phyloP scores from a whole-genome alignment of 2,329 filamentous ascomycete species.

The Botrytis deweyae region DNA sequence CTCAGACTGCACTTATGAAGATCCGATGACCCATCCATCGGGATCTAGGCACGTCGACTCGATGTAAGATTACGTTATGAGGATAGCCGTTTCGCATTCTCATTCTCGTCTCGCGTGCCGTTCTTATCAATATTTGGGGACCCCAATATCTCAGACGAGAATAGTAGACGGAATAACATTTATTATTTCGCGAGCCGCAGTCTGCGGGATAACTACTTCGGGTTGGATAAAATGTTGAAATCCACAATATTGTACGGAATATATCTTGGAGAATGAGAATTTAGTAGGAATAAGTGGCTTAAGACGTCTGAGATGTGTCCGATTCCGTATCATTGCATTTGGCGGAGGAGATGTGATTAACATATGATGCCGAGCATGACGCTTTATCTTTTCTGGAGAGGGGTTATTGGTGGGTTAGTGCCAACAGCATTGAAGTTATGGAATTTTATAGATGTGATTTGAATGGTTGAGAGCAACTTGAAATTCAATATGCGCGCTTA shows the following conservation, averaged over 20 bases:
- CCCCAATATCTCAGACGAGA: not conserved
- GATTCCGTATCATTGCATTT: not conserved
- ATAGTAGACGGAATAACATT: not conserved
- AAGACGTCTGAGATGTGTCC: not conserved
- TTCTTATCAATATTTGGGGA: not conserved
- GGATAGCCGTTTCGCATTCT: not conserved
- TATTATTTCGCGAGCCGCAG: not conserved
- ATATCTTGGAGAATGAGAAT: not conserved
- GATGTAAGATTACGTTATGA: not conserved
- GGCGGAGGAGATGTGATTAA: not conserved
- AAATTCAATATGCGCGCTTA: not conserved
- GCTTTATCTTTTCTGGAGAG: not conserved
- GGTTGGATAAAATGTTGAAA: not conserved
- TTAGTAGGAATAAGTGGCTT: not conserved
- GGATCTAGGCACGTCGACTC: not conserved
- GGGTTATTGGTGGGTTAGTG: not conserved
- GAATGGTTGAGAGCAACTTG: not conserved
- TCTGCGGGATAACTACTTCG: slow-evolving; percentile 1
- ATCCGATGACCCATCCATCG: not conserved
- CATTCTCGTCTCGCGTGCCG: not conserved
- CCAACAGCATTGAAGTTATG: not conserved
- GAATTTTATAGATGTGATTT: not conserved
- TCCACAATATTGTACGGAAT: not conserved
- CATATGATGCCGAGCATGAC: not conserved
- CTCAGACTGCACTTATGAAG: not conserved